Evolutionary conservation across 2,329 filamentous ascomycete species (phyloP), one percentile per base, ranked within the genome.

Genomic region (Phaeomoniella chlamydospora): DNA sequence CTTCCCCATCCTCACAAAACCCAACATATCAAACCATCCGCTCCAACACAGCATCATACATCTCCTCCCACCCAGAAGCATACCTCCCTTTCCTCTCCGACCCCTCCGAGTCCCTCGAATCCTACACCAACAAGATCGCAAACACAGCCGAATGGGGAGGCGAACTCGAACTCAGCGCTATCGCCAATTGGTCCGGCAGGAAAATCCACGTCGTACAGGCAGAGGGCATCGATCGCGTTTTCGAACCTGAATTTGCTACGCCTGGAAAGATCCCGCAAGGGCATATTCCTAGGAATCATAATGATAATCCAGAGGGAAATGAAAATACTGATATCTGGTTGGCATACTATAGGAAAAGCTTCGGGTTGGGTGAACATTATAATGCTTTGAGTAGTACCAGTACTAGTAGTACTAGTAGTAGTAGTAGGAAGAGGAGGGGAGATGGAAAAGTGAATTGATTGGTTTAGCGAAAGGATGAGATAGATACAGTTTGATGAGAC

Each of bases 61-160:
- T 98, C 51, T 57, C 64, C 39, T 54, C 61, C 11, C 76, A 94
- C 54, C 59, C 69, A 9, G 82, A 86, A 43, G 84, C 92, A 48
- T 96, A 94, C 54, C 75, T 70, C 38, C 78, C 82, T 0, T 98
- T 94, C 52, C 63, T 94, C 46, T 87, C 93, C 51, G 32, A 26
- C 22, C 6, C 6, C 22, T 6, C 6, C 22, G 86, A 90, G 54
- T 74, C 78, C 11, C 53, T 94, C 33, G 72, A 72, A 3, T 62
- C 62, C 5, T 93, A 96, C 56, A 68, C 83, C 33, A 60, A 61
- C 33, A 84, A 81, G 60, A 83, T 98, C 41, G 64, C 77, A 43
- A 76, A 90, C 39, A 94, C 87, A 34, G 87, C 84, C 0, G 88
- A 94, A 59, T 98, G 90, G 90, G 90, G 90, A 34, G 90, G 90